Evolutionary conservation across 306 rosid genomes (phyloP), one percentile per base, ranked within the genome.

Genomic region (Rosa chinensis): DNA sequence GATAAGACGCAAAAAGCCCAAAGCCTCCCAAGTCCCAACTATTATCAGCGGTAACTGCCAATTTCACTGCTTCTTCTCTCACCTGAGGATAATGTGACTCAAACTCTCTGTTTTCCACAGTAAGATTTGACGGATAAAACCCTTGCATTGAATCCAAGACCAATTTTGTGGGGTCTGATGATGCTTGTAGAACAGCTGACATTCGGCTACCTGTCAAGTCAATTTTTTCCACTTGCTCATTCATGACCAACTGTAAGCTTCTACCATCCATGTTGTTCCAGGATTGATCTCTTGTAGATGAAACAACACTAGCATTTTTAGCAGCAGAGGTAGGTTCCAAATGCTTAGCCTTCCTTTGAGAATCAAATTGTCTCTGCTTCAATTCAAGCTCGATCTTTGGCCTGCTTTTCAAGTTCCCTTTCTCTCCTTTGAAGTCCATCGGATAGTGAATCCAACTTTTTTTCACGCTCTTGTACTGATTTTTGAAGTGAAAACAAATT

Each of bases 101-200:
- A 44, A 52, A 52, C 14, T 74, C 80, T 72, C 12, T 25, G 55
- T 78, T 63, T 43, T 48, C 59, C 18, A 10, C 68, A 10, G 3
- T 35, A 10, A 12, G 8, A 62, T 62, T 35, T 62, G 42, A 62
- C 0, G 87, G 81, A 70, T 80, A 82, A 74, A 87, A 86, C 39
- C 87, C 89, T 70, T 56, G 43, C 79, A 86, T 75, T 25, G 86
- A 87, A 78, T 88, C 90, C 44, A 89, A 71, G 17, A 88, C 91
- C 77, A 88, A 78, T 70, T 74, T 86, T 2, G 87, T 79, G 1
- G 90, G 90, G 63, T 85, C 66, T 1, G 70, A 21, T 5, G 87
- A 86, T 10, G 73, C 44, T 74, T n/a, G 77, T 49, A 89, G 87
- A 80, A 74, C 66, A 6, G n/a, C 21, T 25, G 69, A 56, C 8